Percentiles rank a stretch among this genome's conserved stretches.
phyloP scores from a whole-genome alignment of 1,139 yeast species.

The Scheffersomyces parashehatae region DNA sequence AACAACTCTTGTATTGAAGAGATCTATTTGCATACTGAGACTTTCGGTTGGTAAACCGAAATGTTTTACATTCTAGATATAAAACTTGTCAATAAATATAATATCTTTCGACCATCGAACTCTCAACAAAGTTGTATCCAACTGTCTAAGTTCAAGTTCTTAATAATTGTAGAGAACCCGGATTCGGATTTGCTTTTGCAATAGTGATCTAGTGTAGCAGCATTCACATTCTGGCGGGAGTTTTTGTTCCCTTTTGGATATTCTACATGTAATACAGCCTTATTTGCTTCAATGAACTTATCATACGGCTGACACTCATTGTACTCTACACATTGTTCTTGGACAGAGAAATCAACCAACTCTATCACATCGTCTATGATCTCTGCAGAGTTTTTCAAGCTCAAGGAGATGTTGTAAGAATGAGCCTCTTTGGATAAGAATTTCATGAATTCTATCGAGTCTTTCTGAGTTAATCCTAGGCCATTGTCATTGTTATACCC shows the following conservation, averaged over 20 bases:
- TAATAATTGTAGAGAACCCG: constrained; percentile 20
- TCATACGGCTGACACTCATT: constrained; percentile 17
- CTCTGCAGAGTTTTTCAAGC: constrained; percentile 21
- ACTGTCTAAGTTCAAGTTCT: constrained; percentile 18
- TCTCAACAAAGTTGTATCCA: constrained; percentile 11
- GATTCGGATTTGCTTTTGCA: constrained; percentile 10
- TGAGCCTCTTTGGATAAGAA: constrained; percentile 14
- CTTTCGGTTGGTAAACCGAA: constrained; percentile 56
- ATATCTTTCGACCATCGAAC: no score
- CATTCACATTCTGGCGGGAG: constrained; percentile 7
- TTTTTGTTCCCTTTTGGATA: constrained; percentile 19
- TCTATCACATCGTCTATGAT: constrained; percentile 15
- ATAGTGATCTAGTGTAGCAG: constrained; percentile 5
- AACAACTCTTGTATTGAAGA: constrained; percentile 38
- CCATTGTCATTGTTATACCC: constrained; percentile 24
- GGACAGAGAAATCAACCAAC: constrained; percentile 18
- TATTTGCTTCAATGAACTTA: constrained; percentile 12
- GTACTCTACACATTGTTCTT: constrained; percentile 22
- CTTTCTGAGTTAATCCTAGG: constrained; percentile 15
- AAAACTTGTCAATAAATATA: no score
- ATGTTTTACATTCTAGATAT: not conserved
- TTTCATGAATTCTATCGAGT: constrained; percentile 16
- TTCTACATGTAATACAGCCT: constrained; percentile 22
- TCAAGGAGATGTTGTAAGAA: constrained; percentile 12
- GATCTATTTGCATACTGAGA: constrained; percentile 58